phyloP scores from a whole-genome alignment of 805 yeast species.

The Kazachstania bromeliacearum region DNA sequence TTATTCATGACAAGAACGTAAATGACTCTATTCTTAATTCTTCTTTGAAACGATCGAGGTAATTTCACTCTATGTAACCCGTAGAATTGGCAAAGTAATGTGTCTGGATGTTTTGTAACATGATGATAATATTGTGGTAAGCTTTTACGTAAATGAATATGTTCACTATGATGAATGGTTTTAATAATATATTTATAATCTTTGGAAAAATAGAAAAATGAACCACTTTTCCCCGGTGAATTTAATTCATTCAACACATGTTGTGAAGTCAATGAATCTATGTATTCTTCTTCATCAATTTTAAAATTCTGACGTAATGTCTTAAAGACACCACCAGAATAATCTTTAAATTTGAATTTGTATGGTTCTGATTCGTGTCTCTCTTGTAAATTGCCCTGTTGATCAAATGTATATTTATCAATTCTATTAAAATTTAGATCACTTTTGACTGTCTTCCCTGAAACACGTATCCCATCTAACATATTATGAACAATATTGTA shows the following conservation, averaged over 20 bases:
- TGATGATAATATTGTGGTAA: conserved; percentile 74
- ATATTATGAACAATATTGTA: conserved; percentile 90
- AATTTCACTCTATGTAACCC: conserved; percentile 90
- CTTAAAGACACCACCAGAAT: conserved; percentile 89
- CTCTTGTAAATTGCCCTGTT: conserved; percentile 76
- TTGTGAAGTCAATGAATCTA: conserved; percentile 84
- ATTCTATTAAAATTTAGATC: conserved; percentile 54
- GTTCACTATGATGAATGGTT: conserved; percentile 91
- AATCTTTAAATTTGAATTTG: conserved; percentile 94
- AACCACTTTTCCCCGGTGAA: conserved; percentile 95
- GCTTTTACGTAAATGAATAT: conserved; percentile 65
- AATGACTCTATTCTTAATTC: conserved; percentile 51
- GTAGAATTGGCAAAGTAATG: conserved; percentile 85
- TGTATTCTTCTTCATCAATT: conserved; percentile 88
- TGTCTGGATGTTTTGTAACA: conserved; percentile 74
- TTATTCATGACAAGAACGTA: conserved; percentile 96
- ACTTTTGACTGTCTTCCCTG: conserved; percentile 65
- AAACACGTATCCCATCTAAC: conserved; percentile 92
- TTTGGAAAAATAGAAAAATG: conserved; percentile 88
- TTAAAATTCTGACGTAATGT: conserved; percentile 72
- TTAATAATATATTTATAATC: conserved; percentile 92
- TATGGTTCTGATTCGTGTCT: conserved; percentile 68
- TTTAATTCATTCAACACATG: conserved; percentile 85
- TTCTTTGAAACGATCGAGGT: conserved; percentile 44
- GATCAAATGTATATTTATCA: conserved; percentile 79